Conservation (phyloP, 805 yeast species). For the Candida sphagnicola region DNA sequence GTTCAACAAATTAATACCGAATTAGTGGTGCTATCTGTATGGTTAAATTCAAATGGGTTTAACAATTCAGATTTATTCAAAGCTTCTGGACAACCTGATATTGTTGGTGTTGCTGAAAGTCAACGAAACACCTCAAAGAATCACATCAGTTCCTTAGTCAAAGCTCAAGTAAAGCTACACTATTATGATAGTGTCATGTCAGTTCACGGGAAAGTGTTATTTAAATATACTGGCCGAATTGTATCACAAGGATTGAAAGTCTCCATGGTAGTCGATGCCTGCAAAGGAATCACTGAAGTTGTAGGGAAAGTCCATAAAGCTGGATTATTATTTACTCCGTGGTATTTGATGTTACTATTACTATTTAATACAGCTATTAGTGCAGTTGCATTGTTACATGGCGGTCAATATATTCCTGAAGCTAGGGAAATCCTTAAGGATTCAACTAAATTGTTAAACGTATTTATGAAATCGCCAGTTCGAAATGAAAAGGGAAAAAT, state of each 20-base stretch:
- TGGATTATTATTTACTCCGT: slow-evolving; percentile 38
- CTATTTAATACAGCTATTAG: slow-evolving; percentile 43
- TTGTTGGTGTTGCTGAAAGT: slow-evolving; percentile 3
- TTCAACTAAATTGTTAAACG: slow-evolving; percentile 19
- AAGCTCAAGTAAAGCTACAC: slow-evolving; percentile 35
- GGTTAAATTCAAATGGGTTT: slow-evolving; percentile 35
- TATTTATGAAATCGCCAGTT: slow-evolving; percentile 27
- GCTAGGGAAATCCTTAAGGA: slow-evolving; percentile 21
- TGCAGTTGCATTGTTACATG: slow-evolving; percentile 38
- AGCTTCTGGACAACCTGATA: slow-evolving; percentile 5
- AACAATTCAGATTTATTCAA: slow-evolving; percentile 19
- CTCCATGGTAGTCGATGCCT: slow-evolving; percentile 26
- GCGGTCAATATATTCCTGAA: slow-evolving; percentile 30
- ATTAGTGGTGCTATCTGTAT: slow-evolving; percentile 20
- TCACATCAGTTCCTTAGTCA: slow-evolving; percentile 17
- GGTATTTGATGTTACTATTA: slow-evolving; percentile 48
- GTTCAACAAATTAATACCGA: slow-evolving; percentile 30
- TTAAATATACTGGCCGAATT: slow-evolving; percentile 30
- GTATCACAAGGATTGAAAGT: slow-evolving; percentile 27
- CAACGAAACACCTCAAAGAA: slow-evolving; percentile 1
- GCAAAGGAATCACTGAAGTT: slow-evolving; percentile 26
- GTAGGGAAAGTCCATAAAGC: slow-evolving; percentile 24
- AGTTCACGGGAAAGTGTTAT: slow-evolving; percentile 32
- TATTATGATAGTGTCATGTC: slow-evolving; percentile 33
- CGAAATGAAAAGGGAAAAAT: slow-evolving; percentile 25